Evolutionary conservation across 2,329 filamentous ascomycete species (phyloP).

Genomic region (Penicillium rolfsii): DNA sequence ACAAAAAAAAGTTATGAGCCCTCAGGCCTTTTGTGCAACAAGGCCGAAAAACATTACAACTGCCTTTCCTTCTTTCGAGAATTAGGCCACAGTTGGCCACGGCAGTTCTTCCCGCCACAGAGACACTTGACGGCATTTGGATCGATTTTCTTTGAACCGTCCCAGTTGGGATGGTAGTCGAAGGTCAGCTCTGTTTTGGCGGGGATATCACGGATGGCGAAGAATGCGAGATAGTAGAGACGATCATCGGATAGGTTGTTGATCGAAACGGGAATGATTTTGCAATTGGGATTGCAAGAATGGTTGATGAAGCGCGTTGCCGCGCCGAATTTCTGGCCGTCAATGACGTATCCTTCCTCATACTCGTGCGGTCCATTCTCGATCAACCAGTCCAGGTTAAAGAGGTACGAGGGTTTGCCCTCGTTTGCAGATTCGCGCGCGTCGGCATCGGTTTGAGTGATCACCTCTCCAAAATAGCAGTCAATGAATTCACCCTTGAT

Average conservation of each 20-base stretch:
- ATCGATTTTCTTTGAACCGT: constrained; percentile 33
- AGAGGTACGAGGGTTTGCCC: constrained; percentile 46
- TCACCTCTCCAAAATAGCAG: constrained; percentile 50
- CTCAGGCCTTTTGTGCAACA: background rate
- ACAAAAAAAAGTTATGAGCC: background rate
- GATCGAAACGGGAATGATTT: constrained; percentile 48
- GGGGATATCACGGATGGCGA: constrained; percentile 48
- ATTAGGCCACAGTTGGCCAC: constrained; percentile 50
- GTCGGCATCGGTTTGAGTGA: constrained; percentile 43
- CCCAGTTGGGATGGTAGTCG: constrained; percentile 48
- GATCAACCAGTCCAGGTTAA: constrained; percentile 45
- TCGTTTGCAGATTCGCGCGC: constrained; percentile 40
- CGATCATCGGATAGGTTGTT: constrained; percentile 43
- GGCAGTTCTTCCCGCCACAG: constrained; percentile 49
- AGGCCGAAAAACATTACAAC: background rate
- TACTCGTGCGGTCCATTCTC: constrained; percentile 22
- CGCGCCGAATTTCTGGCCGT: constrained; percentile 48
- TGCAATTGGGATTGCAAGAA: constrained; percentile 53
- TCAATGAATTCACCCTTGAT: constrained; percentile 51
- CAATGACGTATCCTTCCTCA: constrained; percentile 44
- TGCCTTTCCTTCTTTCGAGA: constrained; percentile 40
- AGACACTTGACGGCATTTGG: constrained; percentile 48
- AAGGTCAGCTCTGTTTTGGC: constrained; percentile 51
- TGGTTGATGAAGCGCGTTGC: constrained; percentile 54
- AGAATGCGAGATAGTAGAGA: constrained; percentile 54